Base-by-base conservation (phyloP, 768 basidiomycete species). In the Leucosporidium scottii region DNA sequence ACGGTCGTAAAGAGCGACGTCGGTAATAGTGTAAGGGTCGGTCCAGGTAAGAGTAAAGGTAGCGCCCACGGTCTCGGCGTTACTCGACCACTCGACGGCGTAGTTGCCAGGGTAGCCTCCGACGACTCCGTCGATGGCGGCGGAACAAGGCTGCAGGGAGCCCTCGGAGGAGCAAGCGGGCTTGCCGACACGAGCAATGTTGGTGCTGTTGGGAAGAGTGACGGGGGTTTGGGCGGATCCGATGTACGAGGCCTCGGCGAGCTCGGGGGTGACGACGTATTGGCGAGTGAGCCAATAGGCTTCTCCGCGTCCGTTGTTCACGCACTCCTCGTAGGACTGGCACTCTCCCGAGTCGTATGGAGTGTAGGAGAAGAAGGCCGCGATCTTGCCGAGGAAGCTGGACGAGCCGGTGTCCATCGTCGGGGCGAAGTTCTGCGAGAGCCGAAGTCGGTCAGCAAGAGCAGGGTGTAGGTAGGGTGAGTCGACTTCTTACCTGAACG, bases 341-440 rank as follows among this genome's bases (percentile, higher is more conserved):
- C 72, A 73, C 64, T 70, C 68, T 28, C 60, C 67, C 4, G 44
- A 39, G 67, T 73, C 72, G 61, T 58, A 73, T 12, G 72, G 72
- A 5, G 72, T 70, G 64, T 73, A 73, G 34, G 67, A 58, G 50
- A 70, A 73, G 66, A 73, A 73, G 7, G 72, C 72, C 60, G 65
- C 51, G 18, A 27, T 17, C 56, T 73, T 73, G n/a, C 63, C 61
- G 6, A 18, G 30, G 51, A 73, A 65, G 13, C 18, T 13, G 13
- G 59, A 9, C 34, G 58, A 61, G 3, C 28, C 47, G 9, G 66
- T 61, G 20, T 28, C 31, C 59, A 73, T 54, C 8, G 66, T 73
- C 1, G 72, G 68, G 18, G 61, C 61, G 55, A 31, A 47, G 36
- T 59, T 59, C 12, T 31, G 30, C 18, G 31, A n/a, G 25, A 18